These are phyloP conservation scores for Tuber aestivum DNA, from an alignment of 495 filamentous ascomycete genomes.

Conservation along the genomic window DNA sequence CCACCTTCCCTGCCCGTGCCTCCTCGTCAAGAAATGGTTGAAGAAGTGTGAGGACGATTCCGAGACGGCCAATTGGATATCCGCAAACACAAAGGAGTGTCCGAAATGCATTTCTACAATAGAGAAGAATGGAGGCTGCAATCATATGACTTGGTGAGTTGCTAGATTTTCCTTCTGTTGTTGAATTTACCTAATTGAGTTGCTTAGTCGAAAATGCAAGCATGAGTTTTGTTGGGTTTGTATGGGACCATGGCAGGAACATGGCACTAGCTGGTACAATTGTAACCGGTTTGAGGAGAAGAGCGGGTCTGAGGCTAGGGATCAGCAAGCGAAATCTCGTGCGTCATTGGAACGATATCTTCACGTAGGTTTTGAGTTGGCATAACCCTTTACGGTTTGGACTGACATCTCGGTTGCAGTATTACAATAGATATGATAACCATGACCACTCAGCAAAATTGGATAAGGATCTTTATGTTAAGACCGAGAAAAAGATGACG, in stretches of 20 bases:
- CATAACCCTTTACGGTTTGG: not conserved
- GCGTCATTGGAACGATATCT: constrained; percentile 88
- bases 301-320: constrained; percentile 79
- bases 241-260: constrained; percentile 97
- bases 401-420: constrained; percentile 51
- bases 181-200: constrained; percentile 15
- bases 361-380: constrained; percentile 25
- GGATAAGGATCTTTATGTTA: constrained; percentile 89
- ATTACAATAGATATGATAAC: constrained; percentile 98
- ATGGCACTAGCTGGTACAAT: constrained; percentile 99
- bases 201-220: constrained; percentile 72
- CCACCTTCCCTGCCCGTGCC: constrained; percentile 88
- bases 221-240: constrained; percentile 99
- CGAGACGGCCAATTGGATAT: constrained; percentile 99
- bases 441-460: constrained; percentile 97
- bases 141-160: constrained; percentile 86
- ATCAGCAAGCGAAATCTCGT: constrained; percentile 82
- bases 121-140: constrained; percentile 98
- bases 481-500: constrained; percentile 99
- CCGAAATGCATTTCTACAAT: constrained; percentile 94
- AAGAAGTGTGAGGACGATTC: constrained; percentile 99
- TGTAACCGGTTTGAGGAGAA: constrained; percentile 97
- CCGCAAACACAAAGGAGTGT: constrained; percentile 96
- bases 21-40: constrained; percentile 88
- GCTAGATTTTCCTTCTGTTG: not conserved